Base-by-base conservation (phyloP, 805 yeast genomes). In the Candida manassasensis region DNA sequence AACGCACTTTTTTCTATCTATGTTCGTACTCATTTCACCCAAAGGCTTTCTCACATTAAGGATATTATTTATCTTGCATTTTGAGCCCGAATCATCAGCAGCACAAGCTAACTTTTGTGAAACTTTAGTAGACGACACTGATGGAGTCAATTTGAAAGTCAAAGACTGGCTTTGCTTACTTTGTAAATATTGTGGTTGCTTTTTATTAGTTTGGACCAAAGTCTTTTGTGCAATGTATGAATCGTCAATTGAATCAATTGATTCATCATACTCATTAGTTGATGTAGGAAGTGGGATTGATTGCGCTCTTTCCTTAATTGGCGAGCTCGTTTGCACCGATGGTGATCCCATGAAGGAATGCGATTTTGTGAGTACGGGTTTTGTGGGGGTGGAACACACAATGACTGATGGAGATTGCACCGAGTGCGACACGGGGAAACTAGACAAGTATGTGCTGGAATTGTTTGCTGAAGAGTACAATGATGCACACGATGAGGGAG, bases 101-200 rank as follows among this genome's bases (percentile, higher is more conserved):
- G 51, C 41, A 27, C 32, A 32, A 9, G 38, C 37, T 31, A 42
- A 36, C 39, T 43, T 47, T 34, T 47, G 44, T 18, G 48, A 39
- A 27, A 41, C 33, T 42, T 57, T 52, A n/a, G 9, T 24, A 11
- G 27, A 24, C 12, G 27, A 24, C 12, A 14, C 12, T 18, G 50
- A 40, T 18, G 61, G 57, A 19, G 53, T 50, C 48, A 62, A 53
- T 39, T 61, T 62, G 47, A 61, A 61, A 2, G 67, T 62, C 59
- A 53, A 13, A 7, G 19, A 30, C 15, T 30, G 33, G 15, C 21
- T 30, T 12, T 30, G 19, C n/a, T n/a, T 30, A 17, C 10, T 24
- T n/a, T 30, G 33, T 21, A 60, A 50, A 22, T 47, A 48, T 15
- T 37, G 38, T 8, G 67, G 67, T 40, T 61, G 66, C 42, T 59